Conservation (phyloP, 1,139 yeast species). For the Scheffersomyces lignicola region DNA sequence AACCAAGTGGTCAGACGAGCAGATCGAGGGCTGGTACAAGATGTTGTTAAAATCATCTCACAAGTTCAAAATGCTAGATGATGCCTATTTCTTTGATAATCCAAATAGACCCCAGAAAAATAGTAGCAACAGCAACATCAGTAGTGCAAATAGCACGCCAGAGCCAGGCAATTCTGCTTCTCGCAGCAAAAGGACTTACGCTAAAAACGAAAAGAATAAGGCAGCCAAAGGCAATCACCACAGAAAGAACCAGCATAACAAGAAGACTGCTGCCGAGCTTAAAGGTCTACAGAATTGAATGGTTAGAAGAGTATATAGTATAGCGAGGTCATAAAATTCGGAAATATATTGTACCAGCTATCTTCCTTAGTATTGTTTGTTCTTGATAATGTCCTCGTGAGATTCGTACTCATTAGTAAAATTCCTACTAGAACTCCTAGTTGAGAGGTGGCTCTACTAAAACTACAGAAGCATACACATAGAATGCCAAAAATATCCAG, state of each 20-base stretch:
- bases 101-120: conserved; percentile 5
- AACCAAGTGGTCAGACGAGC: conserved; percentile 81
- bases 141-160: neutral
- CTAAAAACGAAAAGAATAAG: conserved; percentile 56
- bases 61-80: conserved; percentile 61
- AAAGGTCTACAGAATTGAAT: conserved; percentile 29
- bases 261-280: conserved; percentile 59
- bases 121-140: conserved; percentile 4
- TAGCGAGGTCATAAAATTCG: too few relatives aligned
- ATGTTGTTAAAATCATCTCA: conserved; percentile 68
- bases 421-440: too few relatives aligned
- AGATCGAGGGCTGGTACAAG: conserved; percentile 89
- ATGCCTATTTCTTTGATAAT: conserved; percentile 46
- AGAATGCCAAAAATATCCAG: too few relatives aligned
- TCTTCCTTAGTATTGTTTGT: too few relatives aligned
- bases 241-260: conserved; percentile 61
- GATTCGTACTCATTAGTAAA: too few relatives aligned
- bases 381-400: too few relatives aligned
- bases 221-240: conserved; percentile 62
- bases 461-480: too few relatives aligned
- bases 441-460: too few relatives aligned
- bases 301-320: too few relatives aligned
- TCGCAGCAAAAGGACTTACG: conserved; percentile 21
- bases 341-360: too few relatives aligned
- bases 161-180: conserved; percentile 16